Evolutionary conservation across 352 stramenopile genomes (phyloP), one percentile per base, ranked within the genome.

Genomic region (Poterioochromonas sp.): DNA sequence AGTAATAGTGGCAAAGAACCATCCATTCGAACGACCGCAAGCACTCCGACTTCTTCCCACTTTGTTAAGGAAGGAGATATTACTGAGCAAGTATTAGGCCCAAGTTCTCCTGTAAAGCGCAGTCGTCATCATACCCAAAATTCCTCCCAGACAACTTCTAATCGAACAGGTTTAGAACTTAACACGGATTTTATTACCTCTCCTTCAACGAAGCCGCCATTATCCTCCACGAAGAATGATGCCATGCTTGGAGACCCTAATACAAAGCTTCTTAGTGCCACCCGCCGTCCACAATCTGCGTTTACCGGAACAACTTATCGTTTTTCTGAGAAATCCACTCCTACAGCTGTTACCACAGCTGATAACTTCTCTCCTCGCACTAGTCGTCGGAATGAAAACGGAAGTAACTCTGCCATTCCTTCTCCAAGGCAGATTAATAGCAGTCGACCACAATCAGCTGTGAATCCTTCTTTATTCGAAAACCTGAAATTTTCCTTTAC

Each of bases 1-100:
- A 70, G 11, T 15, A 58, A 26, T 26, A 58, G 47, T 26, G 47
- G 26, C 47, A 58, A 58, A 35, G 62, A 43, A n/a, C 29, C 62
- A 22, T 43, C n/a, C 62, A 35, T 70, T 15, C 29, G 62, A 12
- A 20, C 18, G 29, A 70, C 37, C 12, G 18, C 15, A 15, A 20
- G 32, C 8, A 49, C 65, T 20, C 5, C 12, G 39, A 15, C 65
- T 32, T 41, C 29, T 69, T 26, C 8, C n/a, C 60, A 35, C 5
- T 76, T 76, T 32, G 12, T 47, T 3, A 63, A 58, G 32, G 69
- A 77, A 64, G 71, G 71, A 63, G 71, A 78, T 53, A 69, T 78
- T 20, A 78, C 71, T 8, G 62, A 71, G 32, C 5, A 32, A 5
- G 29, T 44, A 29, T 26, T 15, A 29, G 58, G 58, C 29, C 26